Base-by-base conservation (phyloP, 768 basidiomycete species). In the Lyophyllum atratum region DNA sequence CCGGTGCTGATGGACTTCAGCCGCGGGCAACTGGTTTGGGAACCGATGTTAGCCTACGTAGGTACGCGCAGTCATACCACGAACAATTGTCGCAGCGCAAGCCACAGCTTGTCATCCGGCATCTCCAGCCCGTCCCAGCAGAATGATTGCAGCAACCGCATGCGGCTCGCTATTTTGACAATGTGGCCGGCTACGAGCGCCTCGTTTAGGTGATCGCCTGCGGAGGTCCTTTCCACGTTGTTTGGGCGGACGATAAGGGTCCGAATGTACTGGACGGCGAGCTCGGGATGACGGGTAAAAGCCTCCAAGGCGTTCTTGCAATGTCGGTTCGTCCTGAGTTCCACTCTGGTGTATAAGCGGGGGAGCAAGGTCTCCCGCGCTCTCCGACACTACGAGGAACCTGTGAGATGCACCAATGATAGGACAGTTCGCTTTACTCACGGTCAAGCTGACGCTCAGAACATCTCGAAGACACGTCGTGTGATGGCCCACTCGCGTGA, bases 261-360 rank as follows among this genome's bases (percentile, higher is more conserved):
- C 11, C 60, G 64, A 25, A 77, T 66, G 50, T 72, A 64, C 31
- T 61, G 69, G 11, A 15, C 34, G 10, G 68, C 61, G 17, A 71
- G 57, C 28, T 70, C 70, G 28, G 70, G 71, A 42, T 59, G 65
- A 56, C 65, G 66, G 3, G 68, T 85, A 53, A 95, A 83, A 2
- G 86, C 86, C 53, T 69, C 64, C 5, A 75, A 64, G 2, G 69
- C 60, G 12, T 63, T 53, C 56, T 70, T 73, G 61, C 70, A 72
- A 25, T 71, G 68, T 42, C 63, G 68, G 58, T 74, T 75, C 29
- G 70, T 69, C 46, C 64, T 69, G 24, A 75, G 68, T 42, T 75
- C 73, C n/a, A 74, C 65, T n/a, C 62, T 66, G 21, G 60, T 49
- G 55, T 71, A 75, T 44, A 75, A 68, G n/a, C 63, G 61, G 3